A percentile compares a stretch with the other conserved stretches of the same genome.
Conservation (phyloP, 345 rosid species). For the Bruguiera sexangula region DNA sequence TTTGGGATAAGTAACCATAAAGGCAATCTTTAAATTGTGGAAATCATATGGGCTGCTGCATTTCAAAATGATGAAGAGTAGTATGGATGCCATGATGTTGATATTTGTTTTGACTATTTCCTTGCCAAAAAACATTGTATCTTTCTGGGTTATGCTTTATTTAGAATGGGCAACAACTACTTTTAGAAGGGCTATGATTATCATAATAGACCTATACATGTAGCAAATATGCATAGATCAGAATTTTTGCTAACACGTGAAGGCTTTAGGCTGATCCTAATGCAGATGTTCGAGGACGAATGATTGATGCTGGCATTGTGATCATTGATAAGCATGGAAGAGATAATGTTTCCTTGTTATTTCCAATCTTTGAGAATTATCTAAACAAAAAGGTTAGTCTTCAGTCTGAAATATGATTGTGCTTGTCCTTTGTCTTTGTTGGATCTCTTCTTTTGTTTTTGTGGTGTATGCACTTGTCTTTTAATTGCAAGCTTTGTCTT, state of each 20-base stretch:
- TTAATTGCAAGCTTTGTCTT: background rate
- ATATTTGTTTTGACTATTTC: no score
- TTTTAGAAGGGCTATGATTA: no score
- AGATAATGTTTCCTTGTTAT: slow-evolving; percentile 82
- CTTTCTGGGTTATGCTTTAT: background rate
- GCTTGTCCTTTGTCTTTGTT: slow-evolving; percentile 1
- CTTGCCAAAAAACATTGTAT: no score
- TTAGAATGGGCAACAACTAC: background rate
- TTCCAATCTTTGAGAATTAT: slow-evolving; percentile 95
- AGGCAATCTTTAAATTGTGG: no score
- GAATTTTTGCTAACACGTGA: background rate
- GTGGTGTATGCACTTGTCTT: background rate
- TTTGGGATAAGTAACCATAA: no score
- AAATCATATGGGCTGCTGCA: no score
- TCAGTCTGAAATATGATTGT: slow-evolving; percentile 14
- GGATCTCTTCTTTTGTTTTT: slow-evolving; percentile 5
- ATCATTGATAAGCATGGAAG: slow-evolving; percentile 91
- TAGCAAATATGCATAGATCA: background rate
- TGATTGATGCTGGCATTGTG: slow-evolving; percentile 94
- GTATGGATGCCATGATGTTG: no score
- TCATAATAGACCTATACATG: background rate
- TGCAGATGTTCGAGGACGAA: slow-evolving; percentile 96
- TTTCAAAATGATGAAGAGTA: no score
- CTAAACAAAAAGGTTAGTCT: slow-evolving; percentile 76
- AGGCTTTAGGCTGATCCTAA: slow-evolving; percentile 84